Conservation (phyloP, 148 eudicot genomes). For the Rhododendron mucronatum region DNA sequence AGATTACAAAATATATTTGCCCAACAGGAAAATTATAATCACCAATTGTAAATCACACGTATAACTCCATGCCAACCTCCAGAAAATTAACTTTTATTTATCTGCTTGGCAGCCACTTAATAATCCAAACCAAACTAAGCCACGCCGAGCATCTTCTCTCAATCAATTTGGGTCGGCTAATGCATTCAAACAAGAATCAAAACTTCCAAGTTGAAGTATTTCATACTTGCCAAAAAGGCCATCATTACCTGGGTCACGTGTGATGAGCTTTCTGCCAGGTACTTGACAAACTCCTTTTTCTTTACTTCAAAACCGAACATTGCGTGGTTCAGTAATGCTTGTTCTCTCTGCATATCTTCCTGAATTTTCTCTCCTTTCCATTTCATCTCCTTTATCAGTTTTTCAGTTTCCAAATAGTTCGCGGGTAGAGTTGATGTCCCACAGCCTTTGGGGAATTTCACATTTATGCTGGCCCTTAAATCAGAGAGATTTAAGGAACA, state of each 20-base stretch:
- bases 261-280: slow-evolving; percentile 46
- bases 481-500: slow-evolving; percentile 6
- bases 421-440: slow-evolving; percentile 27
- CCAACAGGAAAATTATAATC: neutral
- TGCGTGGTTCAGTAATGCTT: slow-evolving; percentile 44
- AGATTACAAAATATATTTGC: neutral
- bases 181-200: neutral
- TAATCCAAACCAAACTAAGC: neutral
- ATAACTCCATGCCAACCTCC: neutral
- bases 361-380: slow-evolving; percentile 58
- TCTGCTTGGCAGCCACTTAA: slow-evolving; percentile 2
- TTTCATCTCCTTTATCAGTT: slow-evolving; percentile 50
- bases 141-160: neutral
- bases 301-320: slow-evolving; percentile 47
- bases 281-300: slow-evolving; percentile 63
- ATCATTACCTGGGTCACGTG: slow-evolving; percentile 53
- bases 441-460: slow-evolving; percentile 57
- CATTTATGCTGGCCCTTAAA: slow-evolving; percentile 53
- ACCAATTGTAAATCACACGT: neutral
- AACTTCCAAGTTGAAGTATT: neutral
- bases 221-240: neutral
- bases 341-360: slow-evolving; percentile 77
- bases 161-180: neutral
- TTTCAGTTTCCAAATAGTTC: slow-evolving; percentile 45
- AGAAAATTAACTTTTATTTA: neutral